Percentiles rank a stretch among this genome's conserved stretches.
These are phyloP conservation scores for Leucosporidium yakuticum DNA, from an alignment of 768 basidiomycete species.

Conservation along the genomic window DNA sequence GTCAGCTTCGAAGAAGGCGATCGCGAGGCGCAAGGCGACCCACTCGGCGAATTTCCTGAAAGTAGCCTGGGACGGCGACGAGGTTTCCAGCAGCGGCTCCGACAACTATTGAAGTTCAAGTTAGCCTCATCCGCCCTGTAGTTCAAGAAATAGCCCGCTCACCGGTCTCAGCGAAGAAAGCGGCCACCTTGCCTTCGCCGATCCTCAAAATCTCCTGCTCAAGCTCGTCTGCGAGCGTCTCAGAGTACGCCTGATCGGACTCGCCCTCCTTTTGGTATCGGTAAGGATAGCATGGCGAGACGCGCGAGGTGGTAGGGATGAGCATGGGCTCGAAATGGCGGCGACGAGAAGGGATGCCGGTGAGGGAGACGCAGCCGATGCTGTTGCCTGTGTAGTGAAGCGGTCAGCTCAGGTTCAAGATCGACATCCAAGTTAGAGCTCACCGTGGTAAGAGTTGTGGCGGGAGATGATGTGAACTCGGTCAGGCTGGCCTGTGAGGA, in stretches of 20 bases:
- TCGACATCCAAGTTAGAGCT: too few relatives aligned
- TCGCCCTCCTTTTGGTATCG: slow-evolving; percentile 68
- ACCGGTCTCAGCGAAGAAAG: slow-evolving; percentile 32
- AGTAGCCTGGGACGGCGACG: slow-evolving; percentile 73
- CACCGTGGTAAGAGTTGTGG: not conserved
- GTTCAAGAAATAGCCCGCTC: slow-evolving; percentile 1
- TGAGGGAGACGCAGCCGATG: not conserved
- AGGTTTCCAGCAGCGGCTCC: slow-evolving; percentile 76
- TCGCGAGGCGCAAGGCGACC: not conserved
- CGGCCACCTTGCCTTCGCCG: slow-evolving; percentile 68
- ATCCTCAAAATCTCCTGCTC: slow-evolving; percentile 78
- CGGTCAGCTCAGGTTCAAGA: too few relatives aligned
- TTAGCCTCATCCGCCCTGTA: not conserved
- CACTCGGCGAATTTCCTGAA: slow-evolving; percentile 52
- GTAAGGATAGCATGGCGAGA: slow-evolving; percentile 52
- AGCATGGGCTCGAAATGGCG: not conserved
- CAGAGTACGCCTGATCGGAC: slow-evolving; percentile 71
- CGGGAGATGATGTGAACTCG: not conserved
- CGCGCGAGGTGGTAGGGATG: not conserved
- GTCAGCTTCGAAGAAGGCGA: slow-evolving; percentile 1
- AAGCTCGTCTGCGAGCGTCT: slow-evolving; percentile 67
- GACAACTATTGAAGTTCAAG: slow-evolving; percentile 64
- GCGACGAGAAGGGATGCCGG: not conserved
- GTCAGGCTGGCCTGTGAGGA: slow-evolving; percentile 48
- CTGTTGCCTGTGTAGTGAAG: not conserved